Conservation (phyloP, 2,329 filamentous ascomycete species). For the Hymenoscyphus occultus region DNA sequence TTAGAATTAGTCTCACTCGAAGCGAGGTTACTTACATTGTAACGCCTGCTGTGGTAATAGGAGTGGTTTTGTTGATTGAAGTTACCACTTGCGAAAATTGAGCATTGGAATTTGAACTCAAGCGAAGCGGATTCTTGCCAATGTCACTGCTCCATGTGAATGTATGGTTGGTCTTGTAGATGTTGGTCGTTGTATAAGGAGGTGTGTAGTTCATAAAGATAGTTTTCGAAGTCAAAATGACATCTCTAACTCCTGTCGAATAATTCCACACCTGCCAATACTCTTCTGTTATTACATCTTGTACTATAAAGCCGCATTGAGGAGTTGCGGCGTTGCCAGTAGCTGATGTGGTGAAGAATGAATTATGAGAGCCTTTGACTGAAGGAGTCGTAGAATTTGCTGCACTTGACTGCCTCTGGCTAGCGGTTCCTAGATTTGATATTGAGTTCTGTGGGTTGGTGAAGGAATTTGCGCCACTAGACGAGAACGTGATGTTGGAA, state of each 20-base stretch:
- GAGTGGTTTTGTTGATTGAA: constrained; percentile 13
- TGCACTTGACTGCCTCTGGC: not conserved
- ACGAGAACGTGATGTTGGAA: not conserved
- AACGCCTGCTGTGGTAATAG: constrained; percentile 16
- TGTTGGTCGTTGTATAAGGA: constrained; percentile 9
- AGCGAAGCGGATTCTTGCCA: constrained; percentile 16
- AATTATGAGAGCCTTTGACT: not conserved
- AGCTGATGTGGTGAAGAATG: constrained; percentile 3
- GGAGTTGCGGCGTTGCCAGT: constrained; percentile 8
- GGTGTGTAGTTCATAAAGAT: constrained; percentile 16
- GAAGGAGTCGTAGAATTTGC: not conserved
- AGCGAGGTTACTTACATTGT: constrained; percentile 17
- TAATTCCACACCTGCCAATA: constrained; percentile 18
- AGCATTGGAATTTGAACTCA: constrained; percentile 10
- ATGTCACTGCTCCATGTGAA: constrained; percentile 11
- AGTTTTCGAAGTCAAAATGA: constrained; percentile 22
- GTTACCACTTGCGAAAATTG: not conserved
- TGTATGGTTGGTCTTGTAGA: constrained; percentile 13
- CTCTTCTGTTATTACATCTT: constrained; percentile 21
- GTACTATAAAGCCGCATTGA: constrained; percentile 23
- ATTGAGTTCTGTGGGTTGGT: too few relatives aligned
- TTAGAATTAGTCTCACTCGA: not conserved
- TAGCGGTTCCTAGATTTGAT: too few relatives aligned
- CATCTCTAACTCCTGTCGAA: not conserved
- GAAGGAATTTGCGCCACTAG: too few relatives aligned